Evolutionary conservation across 2,329 filamentous ascomycete species (phyloP), one percentile per base, ranked within the genome.

Genomic region (Cladosporium sp.): DNA sequence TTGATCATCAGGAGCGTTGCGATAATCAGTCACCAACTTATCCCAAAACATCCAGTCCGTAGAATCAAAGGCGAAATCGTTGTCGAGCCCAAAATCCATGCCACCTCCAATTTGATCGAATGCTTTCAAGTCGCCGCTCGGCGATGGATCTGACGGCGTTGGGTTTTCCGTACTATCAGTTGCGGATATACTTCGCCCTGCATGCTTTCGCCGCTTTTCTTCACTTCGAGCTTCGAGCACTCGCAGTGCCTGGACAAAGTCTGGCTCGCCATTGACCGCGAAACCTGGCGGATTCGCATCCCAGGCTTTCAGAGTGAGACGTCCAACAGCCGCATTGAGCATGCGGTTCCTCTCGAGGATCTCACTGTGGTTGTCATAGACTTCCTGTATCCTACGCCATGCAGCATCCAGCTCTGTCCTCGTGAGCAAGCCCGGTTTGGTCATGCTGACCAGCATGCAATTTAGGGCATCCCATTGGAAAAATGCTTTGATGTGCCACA

Each of bases 401-500:
- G 69, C 73, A 42, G 62, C 40, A 7, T 67, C 59, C 3, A 65
- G 63, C 49, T 38, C 56, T 12, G 38, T 60, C 49, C 38, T 55
- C n/a, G 60, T 55, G 11, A 57, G 53, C 9, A 59, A 39, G 13
- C 52, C 56, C 7, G 55, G 52, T 18, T 54, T 53, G 3, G 57
- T 50, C 16, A 74, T 62, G 20, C 68, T 61, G 7, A 62, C 65
- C 18, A 69, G 55, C 4, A 65, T 58, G 40, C 68, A 67, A 27
- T 66, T 61, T 11, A 67, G 60, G 12, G 74, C 60, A 27, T 72
- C 70, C 49, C 64, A 69, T 29, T 79, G 60, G 39, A 79, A 66
- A 56, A 75, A 73, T n/a, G 78, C 71, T 38, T 76, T 69, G 8
- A 74, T 69, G 47, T 78, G 75, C 75, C 75, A 79, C 16, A 72